Conservation (phyloP, 2,329 filamentous ascomycete genomes). For the Geosmithia putterillii region DNA sequence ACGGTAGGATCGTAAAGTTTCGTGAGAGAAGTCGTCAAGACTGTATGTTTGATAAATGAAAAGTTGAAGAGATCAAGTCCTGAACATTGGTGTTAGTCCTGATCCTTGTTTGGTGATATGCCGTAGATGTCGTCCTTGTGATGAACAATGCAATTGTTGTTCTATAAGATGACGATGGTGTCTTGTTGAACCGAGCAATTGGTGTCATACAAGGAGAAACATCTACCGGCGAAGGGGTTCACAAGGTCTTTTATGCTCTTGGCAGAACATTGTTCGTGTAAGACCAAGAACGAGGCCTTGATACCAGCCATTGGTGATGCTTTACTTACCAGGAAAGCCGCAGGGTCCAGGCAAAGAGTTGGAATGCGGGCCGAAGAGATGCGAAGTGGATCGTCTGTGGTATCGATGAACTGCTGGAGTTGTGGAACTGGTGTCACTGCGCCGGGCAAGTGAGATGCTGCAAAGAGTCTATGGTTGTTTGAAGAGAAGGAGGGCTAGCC, state of each 20-base stretch:
- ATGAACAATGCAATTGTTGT: no score
- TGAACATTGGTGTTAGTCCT: neutral
- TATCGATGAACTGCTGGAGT: conserved; percentile 1
- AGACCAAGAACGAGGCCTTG: neutral
- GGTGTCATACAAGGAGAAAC: neutral
- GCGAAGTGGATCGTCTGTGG: neutral
- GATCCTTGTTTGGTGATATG: no score
- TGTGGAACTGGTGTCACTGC: conserved; percentile 4
- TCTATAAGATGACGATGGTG: no score
- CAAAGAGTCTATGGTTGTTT: conserved; percentile 11
- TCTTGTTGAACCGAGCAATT: no score
- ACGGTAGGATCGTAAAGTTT: conserved; percentile 13
- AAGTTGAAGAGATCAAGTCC: conserved; percentile 1
- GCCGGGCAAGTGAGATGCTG: conserved; percentile 9
- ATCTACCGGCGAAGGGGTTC: neutral
- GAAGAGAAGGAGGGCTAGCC: conserved; percentile 21
- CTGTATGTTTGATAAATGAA: neutral
- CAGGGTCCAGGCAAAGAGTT: neutral
- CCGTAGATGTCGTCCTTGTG: no score
- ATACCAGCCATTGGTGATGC: neutral
- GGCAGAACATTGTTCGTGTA: conserved; percentile 1
- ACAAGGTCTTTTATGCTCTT: neutral
- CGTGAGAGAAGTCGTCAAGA: conserved; percentile 5
- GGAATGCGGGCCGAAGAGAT: neutral
- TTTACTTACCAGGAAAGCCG: conserved; percentile 1